Percentiles rank a stretch among this genome's conserved stretches.
phyloP scores from a whole-genome alignment of 2,329 filamentous ascomycete species.

The Cladosporium velox region DNA sequence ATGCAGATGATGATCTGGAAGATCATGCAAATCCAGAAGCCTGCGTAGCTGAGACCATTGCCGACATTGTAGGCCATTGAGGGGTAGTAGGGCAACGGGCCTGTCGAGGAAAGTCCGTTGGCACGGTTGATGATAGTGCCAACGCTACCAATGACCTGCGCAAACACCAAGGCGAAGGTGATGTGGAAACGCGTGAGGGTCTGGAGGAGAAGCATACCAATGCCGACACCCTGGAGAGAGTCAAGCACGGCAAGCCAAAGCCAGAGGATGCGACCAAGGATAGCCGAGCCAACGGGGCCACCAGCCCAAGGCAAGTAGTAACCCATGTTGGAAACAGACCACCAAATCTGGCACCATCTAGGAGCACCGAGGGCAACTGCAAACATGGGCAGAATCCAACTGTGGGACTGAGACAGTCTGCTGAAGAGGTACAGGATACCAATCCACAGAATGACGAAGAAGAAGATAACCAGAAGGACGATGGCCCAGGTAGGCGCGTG shows the following conservation, averaged over 20 bases:
- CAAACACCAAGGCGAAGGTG: conserved; percentile 60
- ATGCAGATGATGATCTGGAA: conserved; percentile 61
- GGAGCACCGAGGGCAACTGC: conserved; percentile 67
- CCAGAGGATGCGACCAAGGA: conserved; percentile 62
- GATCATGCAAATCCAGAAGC: conserved; percentile 63
- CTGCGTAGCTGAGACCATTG: conserved; percentile 51
- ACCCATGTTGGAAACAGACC: conserved; percentile 63
- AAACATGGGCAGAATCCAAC: conserved; percentile 68
- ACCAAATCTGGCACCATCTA: conserved; percentile 68
- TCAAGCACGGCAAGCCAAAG: conserved; percentile 69
- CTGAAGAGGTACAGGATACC: conserved; percentile 55
- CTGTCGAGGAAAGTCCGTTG: conserved; percentile 61
- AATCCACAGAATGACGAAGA: conserved; percentile 60
- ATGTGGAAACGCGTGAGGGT: conserved; percentile 65
- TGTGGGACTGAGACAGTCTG: conserved; percentile 60
- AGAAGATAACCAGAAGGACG: conserved; percentile 57
- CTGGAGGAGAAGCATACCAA: conserved; percentile 68
- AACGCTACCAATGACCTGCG: conserved; percentile 63
- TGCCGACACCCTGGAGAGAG: conserved; percentile 64
- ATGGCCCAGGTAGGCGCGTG: conserved; percentile 60
- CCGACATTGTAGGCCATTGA: conserved; percentile 56
- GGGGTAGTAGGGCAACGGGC: conserved; percentile 64
- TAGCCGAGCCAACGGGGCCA: conserved; percentile 54
- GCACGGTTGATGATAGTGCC: conserved; percentile 64
- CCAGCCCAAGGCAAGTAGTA: conserved; percentile 65